Evolutionary conservation across 1,284 basidiomycete species (phyloP), one percentile per base, ranked within the genome.

Genomic region (Malassezia psittaci): DNA sequence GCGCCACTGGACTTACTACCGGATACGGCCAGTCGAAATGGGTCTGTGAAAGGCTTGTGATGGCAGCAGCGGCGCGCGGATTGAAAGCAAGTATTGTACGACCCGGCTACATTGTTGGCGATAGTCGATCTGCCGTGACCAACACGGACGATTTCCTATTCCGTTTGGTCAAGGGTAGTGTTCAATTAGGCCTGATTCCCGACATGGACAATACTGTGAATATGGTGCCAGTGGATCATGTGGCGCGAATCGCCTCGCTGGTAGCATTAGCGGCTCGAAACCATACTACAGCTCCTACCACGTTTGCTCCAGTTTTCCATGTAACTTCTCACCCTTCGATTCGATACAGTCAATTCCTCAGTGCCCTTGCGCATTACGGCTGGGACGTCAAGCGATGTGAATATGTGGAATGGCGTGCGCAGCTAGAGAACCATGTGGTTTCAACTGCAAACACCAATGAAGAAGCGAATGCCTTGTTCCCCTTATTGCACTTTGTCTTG

Each of bases 101-200:
- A 29, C 90, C 94, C 0, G 90, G 90, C 7, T 99, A 99, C 77
- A 85, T 99, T 39, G 87, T 99, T 38, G 94, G 94, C 44, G 89
- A 96, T 77, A 89, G 90, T 12, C 77, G 77, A 57, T 61, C 60
- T 13, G 69, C 66, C 84, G 91, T 96, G 2, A 96, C 91, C 29
- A 99, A 99, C 77, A 98, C 94, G 36, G 94, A 99, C 69, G 94
- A 99, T 76, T 99, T 99, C 77, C 82, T 99, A 53, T 96, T 93
- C 91, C 83, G 94, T 18, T 80, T 99, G 74, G 88, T 96, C 74
- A 98, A 98, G 77, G 94, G 94, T 21, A 96, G 90, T 74, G 81
- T 94, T 45, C 94, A 99, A 76, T 84, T 98, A 6, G 93, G 93
- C 2, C 82, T 90, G 41, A 84, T 91, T 2, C 94, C 94, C 1